Evolutionary conservation across 2,329 filamentous ascomycete species (phyloP), one percentile per base, ranked within the genome.

Genomic region (Raffaelea albimanens): DNA sequence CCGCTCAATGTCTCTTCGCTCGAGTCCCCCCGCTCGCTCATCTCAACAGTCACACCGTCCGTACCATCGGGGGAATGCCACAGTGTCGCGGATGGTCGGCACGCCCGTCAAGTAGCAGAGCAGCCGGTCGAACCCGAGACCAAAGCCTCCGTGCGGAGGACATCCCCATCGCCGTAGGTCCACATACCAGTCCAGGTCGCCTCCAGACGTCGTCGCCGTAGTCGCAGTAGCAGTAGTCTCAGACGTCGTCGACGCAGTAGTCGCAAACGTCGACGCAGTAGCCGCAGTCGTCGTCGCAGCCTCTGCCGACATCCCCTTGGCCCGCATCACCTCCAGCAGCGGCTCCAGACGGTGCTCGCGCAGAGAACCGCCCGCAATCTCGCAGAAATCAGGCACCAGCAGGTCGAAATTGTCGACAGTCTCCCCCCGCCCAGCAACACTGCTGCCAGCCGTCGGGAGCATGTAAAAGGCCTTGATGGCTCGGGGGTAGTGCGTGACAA

Each of bases 391-490:
- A 16, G 88, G 88, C 16, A 95, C 81, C 16, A 96, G 72, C 43
- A 96, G 76, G 63, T 96, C 90, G 61, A 96, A 96, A 67, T 88
- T 95, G 50, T 89, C 87, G 13, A 88, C 88, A 4, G 88, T 94
- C 7, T 34, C 44, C 5, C 19, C 40, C n/a, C 3, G 22, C 16
- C 2, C 18, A 4, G 9, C 13, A 25, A 3, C 11, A 7, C 38
- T 20, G 4, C 20, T 20, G 22, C 14, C 13, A n/a, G 50, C n/a
- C n/a, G n/a, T 67, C 46, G 66, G 65, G 39, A 64, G 67, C 72
- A 76, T 76, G 63, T 76, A 98, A 67, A 97, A 98, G 11, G 91
- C 87, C 67, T 98, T 98, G 62, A 93, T 81, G 43, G 73, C 71
- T 54, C 79, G 79, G n/a, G 93, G 93, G 61, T 96, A 98, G 63